Evolutionary conservation across 1,284 basidiomycete species (phyloP), one percentile per base, ranked within the genome.

Genomic region (Cutaneotrichosporon spelunceum): DNA sequence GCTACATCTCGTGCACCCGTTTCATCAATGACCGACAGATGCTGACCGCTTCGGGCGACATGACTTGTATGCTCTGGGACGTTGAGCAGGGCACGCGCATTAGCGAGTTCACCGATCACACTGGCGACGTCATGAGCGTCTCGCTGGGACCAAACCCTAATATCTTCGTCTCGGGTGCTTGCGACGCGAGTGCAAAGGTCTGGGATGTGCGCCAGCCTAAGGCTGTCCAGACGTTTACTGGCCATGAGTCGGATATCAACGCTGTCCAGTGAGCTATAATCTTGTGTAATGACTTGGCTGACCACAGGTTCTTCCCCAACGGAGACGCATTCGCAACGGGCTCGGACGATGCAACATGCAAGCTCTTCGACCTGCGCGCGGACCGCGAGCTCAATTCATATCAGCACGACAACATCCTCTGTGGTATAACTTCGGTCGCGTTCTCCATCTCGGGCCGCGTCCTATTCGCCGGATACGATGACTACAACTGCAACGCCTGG

Each of bases 11-110:
- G 72, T 98, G 95, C 84, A 98, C 95, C 81, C 88, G 95, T 47
- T 99, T 99, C 83, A 87, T 98, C 82, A 97, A 92, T 75, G 96
- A 99, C 81, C 85, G 94, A 63, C 93, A 99, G 83, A 97, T 99
- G 72, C 87, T 99, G 65, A 99, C 95, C 30, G 89, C 87, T 67
- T 97, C 93, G 21, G 95, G 95, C 64, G 95, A 99, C 80, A 99
- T 98, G 94, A 96, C 93, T 45, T 98, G 96, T 79, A 98, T 99
- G 93, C 85, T 98, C 44, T 99, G 96, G 95, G 95, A 99, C 80
- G 91, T 99, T 67, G 94, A 98, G 79, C 91, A 92, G 29, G 96
- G 95, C 67, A 91, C 93, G 2, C 84, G 93, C 65, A 90, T 93
- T 16, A 88, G 93, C 70, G 95, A 98, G 81, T 99, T 99, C 80